Percentiles rank a stretch among this genome's conserved stretches.
These are phyloP conservation scores for Halophytophthora batemanensis DNA, from an alignment of 352 stramenopile species.

Conservation along the genomic window DNA sequence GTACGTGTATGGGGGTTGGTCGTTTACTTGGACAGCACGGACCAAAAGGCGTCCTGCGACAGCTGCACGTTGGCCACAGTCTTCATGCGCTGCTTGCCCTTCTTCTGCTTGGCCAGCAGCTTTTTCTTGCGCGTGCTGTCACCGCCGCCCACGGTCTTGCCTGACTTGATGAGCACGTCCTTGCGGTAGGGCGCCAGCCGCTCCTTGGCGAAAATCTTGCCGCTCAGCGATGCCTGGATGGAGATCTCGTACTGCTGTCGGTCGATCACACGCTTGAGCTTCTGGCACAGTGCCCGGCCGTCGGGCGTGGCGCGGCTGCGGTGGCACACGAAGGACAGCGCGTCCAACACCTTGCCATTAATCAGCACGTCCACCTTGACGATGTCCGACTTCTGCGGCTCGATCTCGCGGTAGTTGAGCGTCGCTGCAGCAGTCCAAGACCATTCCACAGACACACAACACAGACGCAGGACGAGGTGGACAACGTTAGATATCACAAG, in stretches of 20 bases:
- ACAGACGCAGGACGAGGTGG: not conserved
- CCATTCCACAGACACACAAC: too few species aligned
- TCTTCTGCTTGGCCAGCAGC: constrained; percentile 99
- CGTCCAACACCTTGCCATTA: constrained; percentile 94
- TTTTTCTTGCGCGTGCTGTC: constrained; percentile 99
- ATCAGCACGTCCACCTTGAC: constrained; percentile 95
- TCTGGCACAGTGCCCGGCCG: constrained; percentile 91
- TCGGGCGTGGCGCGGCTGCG: constrained; percentile 69
- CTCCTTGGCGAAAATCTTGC: constrained; percentile 97
- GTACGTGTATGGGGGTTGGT: constrained; percentile 5
- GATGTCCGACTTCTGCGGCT: constrained; percentile 91
- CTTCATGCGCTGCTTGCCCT: constrained; percentile 98
- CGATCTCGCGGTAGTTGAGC: constrained; percentile 94
- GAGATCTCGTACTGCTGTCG: constrained; percentile 99
- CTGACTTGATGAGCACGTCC: constrained; percentile 93
- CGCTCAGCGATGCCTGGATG: constrained; percentile 96
- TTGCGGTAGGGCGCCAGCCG: constrained; percentile 97
- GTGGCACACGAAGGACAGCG: constrained; percentile 97
- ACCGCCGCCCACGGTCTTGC: constrained; percentile 95
- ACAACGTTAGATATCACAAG: constrained; percentile 1
- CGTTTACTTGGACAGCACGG: constrained; percentile 91
- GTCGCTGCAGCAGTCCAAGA: constrained; percentile 43
- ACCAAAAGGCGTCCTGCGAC: constrained; percentile 98
- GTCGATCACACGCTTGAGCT: constrained; percentile 95
- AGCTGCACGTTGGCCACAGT: constrained; percentile 95